Evolutionary conservation across 495 filamentous ascomycete species (phyloP).

Genomic region (Xylaria intraflava): DNA sequence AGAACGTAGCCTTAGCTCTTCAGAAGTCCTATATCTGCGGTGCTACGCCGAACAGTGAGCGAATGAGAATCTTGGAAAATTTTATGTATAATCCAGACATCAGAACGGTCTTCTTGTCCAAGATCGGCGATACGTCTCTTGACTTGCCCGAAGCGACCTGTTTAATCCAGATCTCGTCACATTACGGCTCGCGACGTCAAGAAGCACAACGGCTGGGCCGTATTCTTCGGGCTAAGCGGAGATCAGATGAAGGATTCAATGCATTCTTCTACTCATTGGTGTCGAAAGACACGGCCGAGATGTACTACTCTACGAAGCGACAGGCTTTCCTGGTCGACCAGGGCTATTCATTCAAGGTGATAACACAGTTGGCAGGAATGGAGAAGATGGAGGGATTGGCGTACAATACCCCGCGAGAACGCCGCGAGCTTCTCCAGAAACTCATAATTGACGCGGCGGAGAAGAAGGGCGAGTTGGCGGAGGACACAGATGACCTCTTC

Average conservation of each 20-base stretch:
- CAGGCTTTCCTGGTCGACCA: conserved; percentile 98
- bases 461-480: conserved; percentile 55
- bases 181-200: conserved; percentile 95
- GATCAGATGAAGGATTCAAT: conserved; percentile 99
- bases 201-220: conserved; percentile 93
- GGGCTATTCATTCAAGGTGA: conserved; percentile 98
- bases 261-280: conserved; percentile 98
- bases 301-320: conserved; percentile 95
- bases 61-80: conserved; percentile 84
- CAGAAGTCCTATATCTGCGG: conserved; percentile 92
- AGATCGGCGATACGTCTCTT: conserved; percentile 96
- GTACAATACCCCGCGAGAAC: conserved; percentile 72
- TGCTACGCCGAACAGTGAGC: conserved; percentile 78
- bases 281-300: conserved; percentile 93
- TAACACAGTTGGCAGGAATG: conserved; percentile 89
- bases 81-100: conserved; percentile 92
- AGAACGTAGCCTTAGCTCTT: conserved; percentile 76
- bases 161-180: conserved; percentile 95
- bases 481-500: conserved; percentile 81
- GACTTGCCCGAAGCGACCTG: conserved; percentile 96
- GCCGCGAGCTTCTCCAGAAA: conserved; percentile 80
- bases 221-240: conserved; percentile 89
- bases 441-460: conserved; percentile 90
- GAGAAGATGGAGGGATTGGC: conserved; percentile 75
- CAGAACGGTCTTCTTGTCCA: conserved; percentile 95